These are phyloP conservation scores for Eutrema yunnanense DNA, from an alignment of 345 rosid species.

Conservation along the genomic window DNA sequence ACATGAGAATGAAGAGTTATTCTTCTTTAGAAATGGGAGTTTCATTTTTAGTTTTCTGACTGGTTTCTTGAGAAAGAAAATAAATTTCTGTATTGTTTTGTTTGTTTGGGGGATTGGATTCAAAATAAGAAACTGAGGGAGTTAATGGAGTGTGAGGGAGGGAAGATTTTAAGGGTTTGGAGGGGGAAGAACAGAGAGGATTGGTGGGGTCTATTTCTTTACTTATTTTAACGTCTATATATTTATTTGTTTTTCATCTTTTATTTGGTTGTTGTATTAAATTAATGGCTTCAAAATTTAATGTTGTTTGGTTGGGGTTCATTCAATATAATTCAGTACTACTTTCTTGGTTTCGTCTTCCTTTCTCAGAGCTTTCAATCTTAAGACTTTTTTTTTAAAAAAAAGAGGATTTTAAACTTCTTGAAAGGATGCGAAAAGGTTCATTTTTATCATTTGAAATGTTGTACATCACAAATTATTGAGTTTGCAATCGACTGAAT, in stretches of 20 bases:
- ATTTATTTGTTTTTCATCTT: neutral
- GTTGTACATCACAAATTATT: neutral
- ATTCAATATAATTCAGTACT: constrained; percentile 21
- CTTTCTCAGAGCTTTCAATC: constrained; percentile 4
- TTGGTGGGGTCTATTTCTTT: constrained; percentile 28
- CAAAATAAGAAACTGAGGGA: constrained; percentile 23
- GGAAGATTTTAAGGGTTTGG: constrained; percentile 33
- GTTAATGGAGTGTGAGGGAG: constrained; percentile 17
- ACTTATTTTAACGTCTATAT: constrained; percentile 14
- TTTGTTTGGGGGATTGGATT: constrained; percentile 9
- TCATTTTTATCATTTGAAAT: neutral
- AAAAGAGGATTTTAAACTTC: neutral
- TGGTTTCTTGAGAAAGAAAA: neutral
- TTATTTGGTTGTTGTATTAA: constrained; percentile 29
- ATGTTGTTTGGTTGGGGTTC: constrained; percentile 35
- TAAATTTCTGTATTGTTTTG: neutral
- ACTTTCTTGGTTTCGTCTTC: neutral
- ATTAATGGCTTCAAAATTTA: constrained; percentile 29
- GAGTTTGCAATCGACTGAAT: neutral
- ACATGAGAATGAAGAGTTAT: constrained; percentile 22
- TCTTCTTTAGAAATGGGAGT: constrained; percentile 49
- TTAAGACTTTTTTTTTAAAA: neutral
- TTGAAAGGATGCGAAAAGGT: neutral
- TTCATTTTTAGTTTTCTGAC: constrained; percentile 38
- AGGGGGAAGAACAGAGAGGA: constrained; percentile 12